phyloP scores from a whole-genome alignment of 352 stramenopile species.

The Aphanomyces astaci region DNA sequence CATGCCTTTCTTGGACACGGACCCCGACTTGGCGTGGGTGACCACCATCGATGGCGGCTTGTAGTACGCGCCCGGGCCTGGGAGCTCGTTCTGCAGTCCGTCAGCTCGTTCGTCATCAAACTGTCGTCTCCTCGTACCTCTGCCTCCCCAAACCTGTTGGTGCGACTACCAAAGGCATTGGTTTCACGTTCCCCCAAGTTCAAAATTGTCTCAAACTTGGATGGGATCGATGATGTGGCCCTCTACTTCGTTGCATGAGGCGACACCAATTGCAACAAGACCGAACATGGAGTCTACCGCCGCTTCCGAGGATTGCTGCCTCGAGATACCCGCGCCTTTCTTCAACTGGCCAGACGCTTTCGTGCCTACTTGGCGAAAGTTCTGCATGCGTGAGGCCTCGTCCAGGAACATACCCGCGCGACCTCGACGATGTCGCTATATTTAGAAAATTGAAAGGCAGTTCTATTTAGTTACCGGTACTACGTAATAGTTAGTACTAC shows the following conservation, averaged over 20 bases:
- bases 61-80: slow-evolving; percentile 63
- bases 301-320: background rate
- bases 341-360: slow-evolving; percentile 33
- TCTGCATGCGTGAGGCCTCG: slow-evolving; percentile 24
- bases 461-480: too few relatives aligned
- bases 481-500: too few relatives aligned
- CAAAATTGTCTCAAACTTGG: slow-evolving; percentile 68
- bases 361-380: slow-evolving; percentile 59
- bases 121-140: slow-evolving; percentile 27
- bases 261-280: background rate
- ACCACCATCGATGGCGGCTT: slow-evolving; percentile 50
- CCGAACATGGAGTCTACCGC: too few relatives aligned
- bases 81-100: slow-evolving; percentile 49
- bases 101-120: background rate
- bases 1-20: slow-evolving; percentile 63
- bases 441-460: too few relatives aligned
- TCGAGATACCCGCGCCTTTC: slow-evolving; percentile 3
- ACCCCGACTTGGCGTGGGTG: slow-evolving; percentile 53
- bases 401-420: slow-evolving; percentile 19
- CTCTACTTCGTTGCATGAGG: background rate
- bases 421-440: too few relatives aligned
- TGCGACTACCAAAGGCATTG: slow-evolving; percentile 63
- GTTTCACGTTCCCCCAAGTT: slow-evolving; percentile 47
- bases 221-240: slow-evolving; percentile 67
- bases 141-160: slow-evolving; percentile 49